These are phyloP conservation scores for Chrysoporthe deuterocubensis DNA, from an alignment of 2,329 filamentous ascomycete genomes.

Conservation along the genomic window DNA sequence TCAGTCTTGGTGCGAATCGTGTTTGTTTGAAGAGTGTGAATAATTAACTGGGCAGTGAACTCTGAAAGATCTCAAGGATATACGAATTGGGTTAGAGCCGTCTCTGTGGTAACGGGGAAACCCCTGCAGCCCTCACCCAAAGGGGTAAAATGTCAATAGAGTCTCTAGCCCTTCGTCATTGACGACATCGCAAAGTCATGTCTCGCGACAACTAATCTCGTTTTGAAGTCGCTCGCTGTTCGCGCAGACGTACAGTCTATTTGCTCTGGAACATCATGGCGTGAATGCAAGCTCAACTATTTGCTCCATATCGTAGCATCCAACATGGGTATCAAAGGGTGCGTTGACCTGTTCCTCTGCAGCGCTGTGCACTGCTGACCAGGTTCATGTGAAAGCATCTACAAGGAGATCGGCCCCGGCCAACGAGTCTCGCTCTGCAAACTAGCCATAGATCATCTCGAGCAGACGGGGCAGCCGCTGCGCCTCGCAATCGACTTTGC, in stretches of 20 bases:
- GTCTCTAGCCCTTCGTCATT: conserved; percentile 13
- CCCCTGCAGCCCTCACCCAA: conserved; percentile 29
- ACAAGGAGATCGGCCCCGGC: conserved; percentile 84
- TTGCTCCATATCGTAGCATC: conserved; percentile 13
- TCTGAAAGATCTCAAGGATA: no score
- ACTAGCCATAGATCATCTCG: conserved; percentile 77
- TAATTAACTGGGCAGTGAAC: not conserved
- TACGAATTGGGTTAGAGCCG: not conserved
- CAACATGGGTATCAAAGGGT: conserved; percentile 71
- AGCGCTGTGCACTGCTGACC: conserved; percentile 6
- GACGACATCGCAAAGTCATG: not conserved
- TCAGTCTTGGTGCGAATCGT: no score
- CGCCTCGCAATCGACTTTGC: conserved; percentile 91
- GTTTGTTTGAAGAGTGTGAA: not conserved
- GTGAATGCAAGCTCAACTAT: conserved; percentile 9
- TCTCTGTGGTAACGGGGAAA: conserved; percentile 34
- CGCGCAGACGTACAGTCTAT: not conserved
- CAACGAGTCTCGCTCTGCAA: conserved; percentile 81
- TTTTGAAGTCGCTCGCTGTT: not conserved
- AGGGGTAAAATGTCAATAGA: conserved; percentile 39
- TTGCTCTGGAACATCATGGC: conserved; percentile 17
- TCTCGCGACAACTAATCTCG: conserved; percentile 3
- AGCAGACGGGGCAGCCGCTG: conserved; percentile 71
- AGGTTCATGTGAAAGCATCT: conserved; percentile 63
- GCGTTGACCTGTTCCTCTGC: not conserved